Evolutionary conservation across 495 filamentous ascomycete species (phyloP).

Genomic region (Choiromyces venosus): DNA sequence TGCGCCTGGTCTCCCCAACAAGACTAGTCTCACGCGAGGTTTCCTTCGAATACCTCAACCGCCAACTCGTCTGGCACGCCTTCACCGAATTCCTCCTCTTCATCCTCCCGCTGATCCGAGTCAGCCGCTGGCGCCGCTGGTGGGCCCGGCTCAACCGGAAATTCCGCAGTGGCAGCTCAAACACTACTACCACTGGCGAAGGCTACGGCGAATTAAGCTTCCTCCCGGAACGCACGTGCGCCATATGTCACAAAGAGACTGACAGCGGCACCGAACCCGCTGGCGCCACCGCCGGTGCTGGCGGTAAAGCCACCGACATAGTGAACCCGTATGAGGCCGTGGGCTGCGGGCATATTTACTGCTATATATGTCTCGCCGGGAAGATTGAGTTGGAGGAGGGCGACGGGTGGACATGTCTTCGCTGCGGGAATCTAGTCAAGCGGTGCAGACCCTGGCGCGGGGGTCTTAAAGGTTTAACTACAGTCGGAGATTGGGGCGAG

Average conservation of each 20-base stretch:
- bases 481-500: constrained; percentile 40
- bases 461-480: constrained; percentile 43
- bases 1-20: constrained; percentile 77
- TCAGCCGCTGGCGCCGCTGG: constrained; percentile 88
- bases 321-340: constrained; percentile 93
- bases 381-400: constrained; percentile 88
- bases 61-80: constrained; percentile 96
- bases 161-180: constrained; percentile 49
- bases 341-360: constrained; percentile 89
- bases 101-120: constrained; percentile 85
- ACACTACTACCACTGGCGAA: constrained; percentile 46
- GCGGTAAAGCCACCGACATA: constrained; percentile 86
- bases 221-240: constrained; percentile 88
- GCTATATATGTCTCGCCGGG: constrained; percentile 92
- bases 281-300: constrained; percentile 54
- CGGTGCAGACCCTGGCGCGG: constrained; percentile 91
- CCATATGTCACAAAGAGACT: constrained; percentile 94
- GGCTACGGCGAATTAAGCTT: constrained; percentile 69
- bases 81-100: constrained; percentile 98
- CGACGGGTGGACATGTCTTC: constrained; percentile 90
- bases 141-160: constrained; percentile 75
- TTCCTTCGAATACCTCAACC: constrained; percentile 94
- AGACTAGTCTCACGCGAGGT: constrained; percentile 82
- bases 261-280: constrained; percentile 64
- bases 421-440: constrained; percentile 78